These are phyloP conservation scores for Neobulgaria alba DNA, from an alignment of 2,329 filamentous ascomycete genomes.

Conservation along the genomic window DNA sequence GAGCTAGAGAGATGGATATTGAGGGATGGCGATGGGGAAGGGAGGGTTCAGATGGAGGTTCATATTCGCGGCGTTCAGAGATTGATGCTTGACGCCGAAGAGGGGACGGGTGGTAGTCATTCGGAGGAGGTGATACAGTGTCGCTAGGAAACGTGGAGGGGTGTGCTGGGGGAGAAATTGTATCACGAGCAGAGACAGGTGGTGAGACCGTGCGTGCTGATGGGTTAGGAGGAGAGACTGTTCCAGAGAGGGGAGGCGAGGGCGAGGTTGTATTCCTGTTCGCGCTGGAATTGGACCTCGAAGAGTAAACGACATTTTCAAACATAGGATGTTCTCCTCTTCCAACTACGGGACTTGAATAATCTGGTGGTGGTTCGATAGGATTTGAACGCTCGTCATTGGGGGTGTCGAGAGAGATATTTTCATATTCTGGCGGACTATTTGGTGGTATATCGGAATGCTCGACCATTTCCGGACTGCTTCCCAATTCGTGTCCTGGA, in stretches of 20 bases:
- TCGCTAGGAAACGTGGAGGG: too few relatives aligned
- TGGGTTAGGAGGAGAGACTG: too few relatives aligned
- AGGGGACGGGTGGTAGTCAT: neutral
- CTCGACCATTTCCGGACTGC: slow-evolving; percentile 26
- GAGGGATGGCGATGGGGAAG: neutral
- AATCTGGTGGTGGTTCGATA: slow-evolving; percentile 24
- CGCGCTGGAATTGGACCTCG: slow-evolving; percentile 1
- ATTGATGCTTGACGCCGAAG: neutral
- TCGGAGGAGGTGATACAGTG: too few relatives aligned
- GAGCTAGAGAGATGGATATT: neutral
- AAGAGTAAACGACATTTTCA: slow-evolving; percentile 5
- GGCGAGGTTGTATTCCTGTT: neutral
- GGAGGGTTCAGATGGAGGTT: neutral
- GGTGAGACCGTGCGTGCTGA: too few relatives aligned
- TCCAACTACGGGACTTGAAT: slow-evolving; percentile 19
- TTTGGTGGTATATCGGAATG: slow-evolving; percentile 24
- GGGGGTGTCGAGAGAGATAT: slow-evolving; percentile 23
- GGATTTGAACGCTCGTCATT: slow-evolving; percentile 7
- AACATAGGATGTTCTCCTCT: slow-evolving; percentile 11
- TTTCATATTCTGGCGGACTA: slow-evolving; percentile 27
- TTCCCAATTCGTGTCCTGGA: slow-evolving; percentile 24
- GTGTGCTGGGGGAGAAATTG: too few relatives aligned
- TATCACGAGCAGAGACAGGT: too few relatives aligned
- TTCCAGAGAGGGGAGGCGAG: too few relatives aligned
- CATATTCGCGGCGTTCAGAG: neutral